Conservation (phyloP, 2,329 filamentous ascomycete genomes). For the Sclerotinia spermophila region DNA sequence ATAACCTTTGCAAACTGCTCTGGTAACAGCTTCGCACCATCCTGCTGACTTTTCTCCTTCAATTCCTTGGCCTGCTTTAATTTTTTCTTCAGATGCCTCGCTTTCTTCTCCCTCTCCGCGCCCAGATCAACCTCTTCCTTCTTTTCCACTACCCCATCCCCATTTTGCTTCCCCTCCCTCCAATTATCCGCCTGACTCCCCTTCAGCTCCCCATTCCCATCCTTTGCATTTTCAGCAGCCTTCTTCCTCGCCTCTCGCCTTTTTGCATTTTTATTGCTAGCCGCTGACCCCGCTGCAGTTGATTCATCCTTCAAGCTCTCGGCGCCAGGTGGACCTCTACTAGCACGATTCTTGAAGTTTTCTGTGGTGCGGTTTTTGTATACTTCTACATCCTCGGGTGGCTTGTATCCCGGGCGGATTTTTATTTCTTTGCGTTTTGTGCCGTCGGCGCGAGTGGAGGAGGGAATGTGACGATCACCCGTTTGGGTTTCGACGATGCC, state of each 20-base stretch:
- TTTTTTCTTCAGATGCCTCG: slow-evolving; percentile 88
- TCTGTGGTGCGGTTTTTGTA: slow-evolving; percentile 93
- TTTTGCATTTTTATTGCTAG: slow-evolving; percentile 85
- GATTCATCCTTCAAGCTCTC: slow-evolving; percentile 48
- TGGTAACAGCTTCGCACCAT: slow-evolving; percentile 75
- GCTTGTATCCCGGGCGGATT: slow-evolving; percentile 87
- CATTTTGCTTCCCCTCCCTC: slow-evolving; percentile 39
- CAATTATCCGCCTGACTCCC: slow-evolving; percentile 31
- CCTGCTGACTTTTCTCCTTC: slow-evolving; percentile 78
- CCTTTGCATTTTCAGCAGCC: slow-evolving; percentile 45
- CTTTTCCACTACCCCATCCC: slow-evolving; percentile 25
- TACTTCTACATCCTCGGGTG: slow-evolving; percentile 90
- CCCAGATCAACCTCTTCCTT: slow-evolving; percentile 55
- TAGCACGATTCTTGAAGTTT: slow-evolving; percentile 72
- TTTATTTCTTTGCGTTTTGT: slow-evolving; percentile 92
- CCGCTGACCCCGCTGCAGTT: slow-evolving; percentile 44
- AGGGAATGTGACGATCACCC: slow-evolving; percentile 84
- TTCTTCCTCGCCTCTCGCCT: slow-evolving; percentile 63
- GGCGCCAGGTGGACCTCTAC: slow-evolving; percentile 72
- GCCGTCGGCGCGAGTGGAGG: slow-evolving; percentile 82
- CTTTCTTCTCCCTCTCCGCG: slow-evolving; percentile 86
- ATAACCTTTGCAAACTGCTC: slow-evolving; percentile 98
- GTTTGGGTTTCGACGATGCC: slow-evolving; percentile 72
- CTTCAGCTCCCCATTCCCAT: slow-evolving; percentile 39
- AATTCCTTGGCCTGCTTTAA: slow-evolving; percentile 89